Percentiles rank a stretch among this genome's conserved stretches.
phyloP scores from a whole-genome alignment of 305 asterid species.

The Solanum chacoense region DNA sequence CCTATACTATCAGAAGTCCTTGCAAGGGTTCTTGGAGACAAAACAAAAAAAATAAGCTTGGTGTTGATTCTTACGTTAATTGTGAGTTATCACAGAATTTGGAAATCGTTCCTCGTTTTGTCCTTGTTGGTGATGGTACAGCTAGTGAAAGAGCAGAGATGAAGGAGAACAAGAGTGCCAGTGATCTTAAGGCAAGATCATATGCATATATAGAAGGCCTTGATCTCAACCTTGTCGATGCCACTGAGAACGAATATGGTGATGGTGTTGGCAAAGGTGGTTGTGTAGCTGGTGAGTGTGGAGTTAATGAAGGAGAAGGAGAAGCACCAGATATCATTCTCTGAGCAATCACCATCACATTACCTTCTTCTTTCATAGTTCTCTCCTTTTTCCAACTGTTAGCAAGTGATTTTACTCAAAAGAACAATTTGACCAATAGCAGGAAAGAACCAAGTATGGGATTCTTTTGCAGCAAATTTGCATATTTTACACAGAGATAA shows the following conservation, averaged over 20 bases:
- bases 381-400: not conserved
- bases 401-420: not conserved
- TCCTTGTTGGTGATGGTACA: slow-evolving; percentile 19
- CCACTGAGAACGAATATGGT: slow-evolving; percentile 36
- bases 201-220: slow-evolving; percentile 21
- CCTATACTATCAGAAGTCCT: not conserved
- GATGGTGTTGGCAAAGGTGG: slow-evolving; percentile 41
- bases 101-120: slow-evolving; percentile 1
- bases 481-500: not conserved
- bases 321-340: slow-evolving; percentile 27
- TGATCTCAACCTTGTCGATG: slow-evolving; percentile 35
- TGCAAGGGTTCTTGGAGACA: not conserved
- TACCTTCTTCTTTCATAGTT: slow-evolving; percentile 10
- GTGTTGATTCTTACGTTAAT: slow-evolving; percentile 22
- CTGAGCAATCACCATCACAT: not conserved
- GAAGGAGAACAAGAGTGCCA: slow-evolving; percentile 25
- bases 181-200: slow-evolving; percentile 28
- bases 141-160: slow-evolving; percentile 36
- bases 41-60: not conserved
- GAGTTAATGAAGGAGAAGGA: slow-evolving; percentile 22
- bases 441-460: not conserved
- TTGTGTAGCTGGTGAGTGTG: slow-evolving; percentile 12
- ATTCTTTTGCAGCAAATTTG: not conserved
- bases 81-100: slow-evolving; percentile 20
- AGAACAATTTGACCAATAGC: not conserved